Conservation (phyloP, 345 rosid genomes). For the Linum tenue region DNA sequence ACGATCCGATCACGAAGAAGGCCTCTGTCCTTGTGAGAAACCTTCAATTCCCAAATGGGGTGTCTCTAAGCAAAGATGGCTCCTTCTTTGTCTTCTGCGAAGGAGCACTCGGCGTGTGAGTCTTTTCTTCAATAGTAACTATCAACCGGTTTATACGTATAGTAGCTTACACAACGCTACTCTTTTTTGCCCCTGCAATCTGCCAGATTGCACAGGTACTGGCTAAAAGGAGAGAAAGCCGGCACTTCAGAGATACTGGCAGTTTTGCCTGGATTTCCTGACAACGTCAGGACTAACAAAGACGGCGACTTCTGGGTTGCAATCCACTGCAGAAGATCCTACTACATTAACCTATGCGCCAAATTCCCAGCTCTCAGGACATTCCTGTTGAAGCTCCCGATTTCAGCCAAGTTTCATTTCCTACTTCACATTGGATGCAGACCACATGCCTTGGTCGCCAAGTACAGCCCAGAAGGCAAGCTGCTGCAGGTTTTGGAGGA, state of each 20-base stretch:
- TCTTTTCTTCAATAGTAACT: too few species aligned
- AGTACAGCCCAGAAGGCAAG: constrained; percentile 78
- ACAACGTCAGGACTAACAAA: constrained; percentile 64
- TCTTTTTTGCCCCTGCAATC: too few species aligned
- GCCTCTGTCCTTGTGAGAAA: constrained; percentile 9
- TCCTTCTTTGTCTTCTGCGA: neutral
- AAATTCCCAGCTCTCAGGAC: constrained; percentile 44
- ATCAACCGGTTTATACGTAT: too few species aligned
- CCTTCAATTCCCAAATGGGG: constrained; percentile 23
- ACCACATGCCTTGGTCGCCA: constrained; percentile 38
- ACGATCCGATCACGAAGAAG: constrained; percentile 14
- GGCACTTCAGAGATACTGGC: constrained; percentile 72
- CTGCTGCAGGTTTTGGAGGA: constrained; percentile 65
- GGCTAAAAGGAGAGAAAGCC: constrained; percentile 86
- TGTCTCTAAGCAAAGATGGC: constrained; percentile 18
- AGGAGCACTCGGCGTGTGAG: too few species aligned
- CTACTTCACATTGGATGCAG: constrained; percentile 43
- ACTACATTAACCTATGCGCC: constrained; percentile 30
- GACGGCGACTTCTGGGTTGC: constrained; percentile 94
- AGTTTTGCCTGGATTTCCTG: constrained; percentile 66
- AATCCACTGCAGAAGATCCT: constrained; percentile 43
- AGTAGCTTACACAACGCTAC: too few species aligned
- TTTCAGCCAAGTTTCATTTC: constrained; percentile 44
- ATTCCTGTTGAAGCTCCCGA: constrained; percentile 58
- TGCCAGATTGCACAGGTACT: constrained; percentile 55